Conservation (phyloP, 192 early-diverging fungal species). For the Coemansia sp. region DNA sequence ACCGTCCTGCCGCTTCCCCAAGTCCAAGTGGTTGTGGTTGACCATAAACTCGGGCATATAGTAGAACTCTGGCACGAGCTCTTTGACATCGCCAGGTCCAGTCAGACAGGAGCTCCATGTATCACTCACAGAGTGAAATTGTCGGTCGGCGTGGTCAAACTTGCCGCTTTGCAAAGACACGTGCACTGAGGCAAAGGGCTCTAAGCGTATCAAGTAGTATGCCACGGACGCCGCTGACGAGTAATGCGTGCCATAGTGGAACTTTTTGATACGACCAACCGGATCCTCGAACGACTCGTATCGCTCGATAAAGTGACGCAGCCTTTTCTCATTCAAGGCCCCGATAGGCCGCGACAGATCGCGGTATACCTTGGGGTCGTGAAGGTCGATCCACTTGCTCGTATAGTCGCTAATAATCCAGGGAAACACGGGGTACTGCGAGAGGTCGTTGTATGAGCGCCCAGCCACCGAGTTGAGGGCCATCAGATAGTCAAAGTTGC, state of each 20-base stretch:
- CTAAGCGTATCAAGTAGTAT: conserved; percentile 83
- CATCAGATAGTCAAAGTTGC: conserved; percentile 97
- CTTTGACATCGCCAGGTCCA: conserved; percentile 83
- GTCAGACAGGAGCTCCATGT: conserved; percentile 75
- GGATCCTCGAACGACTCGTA: conserved; percentile 69
- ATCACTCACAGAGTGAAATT: conserved; percentile 76
- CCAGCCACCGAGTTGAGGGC: conserved; percentile 88
- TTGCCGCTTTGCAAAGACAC: conserved; percentile 64
- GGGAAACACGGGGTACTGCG: conserved; percentile 96
- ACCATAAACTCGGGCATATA: conserved; percentile 90
- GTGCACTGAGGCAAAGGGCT: conserved; percentile 78
- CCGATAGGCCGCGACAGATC: conserved; percentile 93
- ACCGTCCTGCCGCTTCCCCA: conserved; percentile 63
- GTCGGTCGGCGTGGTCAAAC: conserved; percentile 81
- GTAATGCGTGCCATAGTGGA: conserved; percentile 98
- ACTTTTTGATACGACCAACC: conserved; percentile 58
- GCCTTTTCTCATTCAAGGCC: conserved; percentile 63
- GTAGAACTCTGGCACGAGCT: conserved; percentile 95
- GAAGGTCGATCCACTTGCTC: conserved; percentile 77
- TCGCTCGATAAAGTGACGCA: conserved; percentile 55
- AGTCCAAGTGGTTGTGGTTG: conserved; percentile 70
- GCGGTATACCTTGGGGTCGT: conserved; percentile 73
- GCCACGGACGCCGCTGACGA: conserved; percentile 89
- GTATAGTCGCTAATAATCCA: conserved; percentile 86
- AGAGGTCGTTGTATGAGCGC: conserved; percentile 82